Evolutionary conservation across 306 rosid species (phyloP).

Genomic region (Acmispon strigosus): DNA sequence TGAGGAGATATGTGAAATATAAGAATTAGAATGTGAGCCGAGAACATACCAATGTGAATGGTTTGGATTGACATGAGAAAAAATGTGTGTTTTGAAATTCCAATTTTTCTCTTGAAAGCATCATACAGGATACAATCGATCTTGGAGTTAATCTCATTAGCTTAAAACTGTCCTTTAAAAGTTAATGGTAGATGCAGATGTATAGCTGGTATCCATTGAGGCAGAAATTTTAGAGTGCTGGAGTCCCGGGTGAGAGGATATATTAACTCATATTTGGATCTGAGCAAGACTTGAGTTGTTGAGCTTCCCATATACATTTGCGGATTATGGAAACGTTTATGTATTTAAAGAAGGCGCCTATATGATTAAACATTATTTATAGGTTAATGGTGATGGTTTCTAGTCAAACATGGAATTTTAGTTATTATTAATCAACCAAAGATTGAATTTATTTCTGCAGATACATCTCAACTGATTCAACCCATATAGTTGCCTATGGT

Average conservation of each 20-base stretch:
- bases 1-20: neutral
- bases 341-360: neutral
- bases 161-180: neutral
- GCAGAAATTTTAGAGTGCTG: neutral
- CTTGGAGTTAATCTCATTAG: neutral
- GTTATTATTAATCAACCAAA: slow-evolving; percentile 20
- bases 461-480: slow-evolving; percentile 57
- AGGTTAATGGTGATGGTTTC: neutral
- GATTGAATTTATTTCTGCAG: slow-evolving; percentile 34
- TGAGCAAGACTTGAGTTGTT: neutral
- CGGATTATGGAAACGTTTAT: neutral
- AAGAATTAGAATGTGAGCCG: neutral
- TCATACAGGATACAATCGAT: neutral
- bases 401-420: neutral
- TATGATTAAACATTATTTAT: neutral
- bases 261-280: neutral
- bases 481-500: slow-evolving; percentile 59
- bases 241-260: neutral
- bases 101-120: neutral
- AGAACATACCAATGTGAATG: neutral
- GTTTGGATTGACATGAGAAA: neutral
- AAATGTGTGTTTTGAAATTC: neutral
- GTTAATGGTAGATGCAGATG: neutral
- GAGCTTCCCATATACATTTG: neutral
- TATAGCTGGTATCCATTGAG: neutral